Evolutionary conservation across 805 yeast species (phyloP), one percentile per base, ranked within the genome.

Genomic region (Schwanniomyces vanrijiae): DNA sequence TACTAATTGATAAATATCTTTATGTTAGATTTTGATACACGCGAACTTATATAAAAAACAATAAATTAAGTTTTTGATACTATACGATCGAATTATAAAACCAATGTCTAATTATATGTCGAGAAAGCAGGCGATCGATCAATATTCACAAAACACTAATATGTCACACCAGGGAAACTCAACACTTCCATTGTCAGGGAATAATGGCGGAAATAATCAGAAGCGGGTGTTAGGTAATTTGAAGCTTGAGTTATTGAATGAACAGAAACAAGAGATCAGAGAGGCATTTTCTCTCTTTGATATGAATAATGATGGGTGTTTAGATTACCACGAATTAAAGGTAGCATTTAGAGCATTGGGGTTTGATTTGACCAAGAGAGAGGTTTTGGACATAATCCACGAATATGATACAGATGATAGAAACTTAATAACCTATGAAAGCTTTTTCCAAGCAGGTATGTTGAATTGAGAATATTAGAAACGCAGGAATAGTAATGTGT

Each of bases 281-380:
- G 97, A 91, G 61, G 97, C 97, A 22, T 92, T 92, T 62, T 80
- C 85, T 42, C 73, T 92, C 26, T 94, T 94, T 65, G 99, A 94
- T 61, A 84, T 89, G 87, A 90, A 94, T 66, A 83, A 82, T 49
- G 98, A 94, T 64, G 96, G 97, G 3, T 79, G 76, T 54, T 75
- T 94, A 43, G 97, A 94, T 59, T 92, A 88, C 64, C 98, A 94
- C 60, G 98, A 92, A 58, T 73, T 90, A 53, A 91, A 90, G 66
- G 96, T 90, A 16, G 97, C 99, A 0, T 82, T 94, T 72, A 73
- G 96, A 45, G 99, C 99, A 0, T 74, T 94, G 35, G 98, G 97
- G 22, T 92, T 94, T 61, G 96, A 89, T 43, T 77, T 88, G 56
- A 70, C 86, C 24, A 83, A 90, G 57, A 78, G 83, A 51, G 90